Evolutionary conservation across 441 rosid genomes (phyloP).

Genomic region (Gossypium schwendimanii): DNA sequence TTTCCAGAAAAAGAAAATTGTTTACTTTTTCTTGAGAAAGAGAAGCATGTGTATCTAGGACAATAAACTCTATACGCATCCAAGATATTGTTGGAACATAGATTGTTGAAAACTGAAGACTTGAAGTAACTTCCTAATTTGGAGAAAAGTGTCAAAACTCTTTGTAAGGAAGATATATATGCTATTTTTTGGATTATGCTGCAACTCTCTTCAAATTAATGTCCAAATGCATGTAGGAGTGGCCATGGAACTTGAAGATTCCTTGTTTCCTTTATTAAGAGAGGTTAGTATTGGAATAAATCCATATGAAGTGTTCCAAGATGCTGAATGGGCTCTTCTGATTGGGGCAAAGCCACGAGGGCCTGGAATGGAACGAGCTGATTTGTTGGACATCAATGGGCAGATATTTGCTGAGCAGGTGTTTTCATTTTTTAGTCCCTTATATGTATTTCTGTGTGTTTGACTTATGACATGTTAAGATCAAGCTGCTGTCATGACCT

Average conservation of each 20-base stretch:
- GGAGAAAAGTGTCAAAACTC: not conserved
- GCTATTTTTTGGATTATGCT: not conserved
- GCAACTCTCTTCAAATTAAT: not conserved
- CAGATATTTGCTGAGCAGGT: conserved; percentile 91
- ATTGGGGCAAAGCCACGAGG: conserved; percentile 98
- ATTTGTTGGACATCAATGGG: conserved; percentile 77
- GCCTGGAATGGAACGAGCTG: conserved; percentile 94
- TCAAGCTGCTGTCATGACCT: not conserved
- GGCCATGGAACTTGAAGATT: conserved; percentile 97
- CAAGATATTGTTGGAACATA: not conserved
- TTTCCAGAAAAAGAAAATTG: not conserved
- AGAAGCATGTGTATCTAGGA: not conserved
- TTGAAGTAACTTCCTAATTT: not conserved
- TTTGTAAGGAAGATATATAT: not conserved
- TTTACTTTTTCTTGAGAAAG: not conserved
- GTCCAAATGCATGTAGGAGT: conserved; percentile 47
- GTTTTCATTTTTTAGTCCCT: not conserved
- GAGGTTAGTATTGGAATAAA: conserved; percentile 78
- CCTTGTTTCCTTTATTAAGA: conserved; percentile 79
- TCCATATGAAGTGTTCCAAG: conserved; percentile 77
- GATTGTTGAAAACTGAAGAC: not conserved
- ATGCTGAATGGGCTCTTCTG: conserved; percentile 89
- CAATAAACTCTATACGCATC: not conserved
- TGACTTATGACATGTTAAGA: not conserved
- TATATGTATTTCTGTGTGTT: not conserved